Base-by-base conservation (phyloP, 1,284 basidiomycete species). In the Sporisorium sorghi region DNA sequence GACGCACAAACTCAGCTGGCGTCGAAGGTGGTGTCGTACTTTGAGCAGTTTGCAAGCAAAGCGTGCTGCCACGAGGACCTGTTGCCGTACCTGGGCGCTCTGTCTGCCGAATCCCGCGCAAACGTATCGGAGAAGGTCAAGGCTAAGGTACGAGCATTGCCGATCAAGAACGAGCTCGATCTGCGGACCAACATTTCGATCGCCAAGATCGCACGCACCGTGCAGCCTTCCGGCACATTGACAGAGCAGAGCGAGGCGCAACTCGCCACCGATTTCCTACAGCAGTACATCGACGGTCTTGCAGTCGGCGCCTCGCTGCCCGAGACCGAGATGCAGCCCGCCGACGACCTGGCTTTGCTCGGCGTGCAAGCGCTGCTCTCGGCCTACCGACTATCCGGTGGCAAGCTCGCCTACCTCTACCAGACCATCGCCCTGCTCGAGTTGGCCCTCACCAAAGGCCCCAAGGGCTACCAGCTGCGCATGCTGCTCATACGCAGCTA, bases 21-120 rank as follows among this genome's bases (percentile, higher is more conserved):
- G 0, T 33, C 51, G 33, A 65, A 62, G 39, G 30, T 60, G 32
- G 4, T 49, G 0, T 85, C 87, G 48, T 96, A 95, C 83, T 90
- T 93, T 78, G 86, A 88, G 40, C 86, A 86, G 61, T 90, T 93
- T 78, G 90, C 91, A 12, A 89, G 90, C 82, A 96, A 94, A 84
- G 87, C 90, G 6, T 93, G 91, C 83, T 93, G 92, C 82, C 92
- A 90, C 70, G 93, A 94, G 84, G 93, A 96, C 77, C 85, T 96
- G 46, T 87, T 87, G 70, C 89, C 89, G 5, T 93, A 91, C 80
- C 75, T 86, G 5, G 83, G 89, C 40, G 77, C 80, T 9, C 84
- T 91, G 5, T 73, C 80, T 0, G 85, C 87, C 30, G 86, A 85
- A 46, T 86, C 88, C 3, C 58, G 77, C 17, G 76, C 79, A 14